A percentile compares a stretch with the other conserved stretches of the same genome.
Conservation (phyloP, 108 stramenopile species). For the Pseudonitzschia multiseries region DNA sequence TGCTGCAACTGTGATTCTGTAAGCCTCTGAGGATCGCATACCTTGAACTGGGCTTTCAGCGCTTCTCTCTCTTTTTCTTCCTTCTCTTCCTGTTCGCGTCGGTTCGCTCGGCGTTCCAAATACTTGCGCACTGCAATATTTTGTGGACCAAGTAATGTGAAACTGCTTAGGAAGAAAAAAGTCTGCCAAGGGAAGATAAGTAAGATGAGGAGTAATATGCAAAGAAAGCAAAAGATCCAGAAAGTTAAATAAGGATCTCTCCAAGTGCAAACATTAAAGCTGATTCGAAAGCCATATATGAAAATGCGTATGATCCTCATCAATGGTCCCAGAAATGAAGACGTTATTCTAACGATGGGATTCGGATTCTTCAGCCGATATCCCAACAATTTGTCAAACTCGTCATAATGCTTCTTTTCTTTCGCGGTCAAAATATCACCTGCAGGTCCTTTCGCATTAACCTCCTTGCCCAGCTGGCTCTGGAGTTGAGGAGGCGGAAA, state of each 20-base stretch:
- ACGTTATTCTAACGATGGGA: constrained; percentile 45
- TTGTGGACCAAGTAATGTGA: constrained; percentile 72
- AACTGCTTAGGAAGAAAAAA: constrained; percentile 56
- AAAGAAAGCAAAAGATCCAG: constrained; percentile 51
- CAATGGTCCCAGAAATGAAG: constrained; percentile 54
- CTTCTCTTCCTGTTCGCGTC: constrained; percentile 36
- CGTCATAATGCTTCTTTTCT: constrained; percentile 43
- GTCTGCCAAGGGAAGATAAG: constrained; percentile 75
- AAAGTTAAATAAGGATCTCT: constrained; percentile 76
- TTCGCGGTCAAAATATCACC: constrained; percentile 37
- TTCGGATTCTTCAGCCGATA: constrained; percentile 44
- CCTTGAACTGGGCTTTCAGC: constrained; percentile 11
- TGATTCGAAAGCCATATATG: constrained; percentile 44
- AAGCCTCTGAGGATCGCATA: constrained; percentile 1
- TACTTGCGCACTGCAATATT: constrained; percentile 52
- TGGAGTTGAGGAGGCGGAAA: constrained; percentile 39
- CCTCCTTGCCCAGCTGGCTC: constrained; percentile 24
- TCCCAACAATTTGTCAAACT: constrained; percentile 55
- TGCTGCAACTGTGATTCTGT: constrained; percentile 9
- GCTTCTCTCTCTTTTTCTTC: constrained; percentile 26
- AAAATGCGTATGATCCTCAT: constrained; percentile 55
- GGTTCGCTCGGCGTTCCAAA: constrained; percentile 32
- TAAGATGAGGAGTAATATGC: constrained; percentile 44
- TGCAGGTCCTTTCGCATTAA: constrained; percentile 38
- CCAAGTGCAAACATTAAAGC: constrained; percentile 70